A percentile compares a stretch with the other conserved stretches of the same genome.
Conservation (phyloP, 2,329 filamentous ascomycete species). For the Parasarocladium wereldwijsianum region DNA sequence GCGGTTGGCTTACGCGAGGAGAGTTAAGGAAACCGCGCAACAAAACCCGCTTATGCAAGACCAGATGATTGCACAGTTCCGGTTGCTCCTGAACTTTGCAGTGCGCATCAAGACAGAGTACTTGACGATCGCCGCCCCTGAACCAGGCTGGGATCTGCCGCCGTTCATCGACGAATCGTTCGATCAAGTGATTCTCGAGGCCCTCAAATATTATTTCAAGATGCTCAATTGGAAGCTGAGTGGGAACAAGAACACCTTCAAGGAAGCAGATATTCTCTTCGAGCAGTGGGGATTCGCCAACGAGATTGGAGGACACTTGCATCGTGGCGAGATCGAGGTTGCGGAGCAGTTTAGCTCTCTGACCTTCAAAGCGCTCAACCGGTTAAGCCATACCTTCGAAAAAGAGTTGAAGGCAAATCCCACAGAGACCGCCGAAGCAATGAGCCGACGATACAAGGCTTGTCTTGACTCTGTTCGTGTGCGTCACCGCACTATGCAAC, state of each 20-base stretch:
- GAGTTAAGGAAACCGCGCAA: constrained; percentile 88
- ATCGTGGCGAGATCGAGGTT: constrained; percentile 88
- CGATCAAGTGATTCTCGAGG: constrained; percentile 79
- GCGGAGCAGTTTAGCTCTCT: constrained; percentile 93
- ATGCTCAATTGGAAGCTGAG: constrained; percentile 97
- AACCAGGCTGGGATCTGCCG: constrained; percentile 88
- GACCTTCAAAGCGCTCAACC: constrained; percentile 81
- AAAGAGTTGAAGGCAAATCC: constrained; percentile 73
- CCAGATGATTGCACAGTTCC: constrained; percentile 95
- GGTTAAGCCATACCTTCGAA: constrained; percentile 83
- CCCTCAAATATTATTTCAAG: constrained; percentile 95
- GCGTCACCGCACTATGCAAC: constrained; percentile 87
- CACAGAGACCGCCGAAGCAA: constrained; percentile 70
- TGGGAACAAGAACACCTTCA: constrained; percentile 98
- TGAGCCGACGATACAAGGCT: constrained; percentile 95
- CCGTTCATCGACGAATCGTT: constrained; percentile 96
- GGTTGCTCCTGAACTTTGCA: constrained; percentile 80
- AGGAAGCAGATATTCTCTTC: constrained; percentile 92
- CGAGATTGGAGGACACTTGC: constrained; percentile 78
- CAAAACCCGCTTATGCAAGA: constrained; percentile 90
- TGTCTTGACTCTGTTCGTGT: constrained; percentile 92
- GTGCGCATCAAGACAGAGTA: constrained; percentile 89
- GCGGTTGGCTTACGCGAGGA: constrained; percentile 78
- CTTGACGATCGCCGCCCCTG: constrained; percentile 64
- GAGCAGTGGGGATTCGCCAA: constrained; percentile 98